Evolutionary conservation across 306 rosid species (phyloP), one percentile per base, ranked within the genome.

Genomic region (Comarum palustre): DNA sequence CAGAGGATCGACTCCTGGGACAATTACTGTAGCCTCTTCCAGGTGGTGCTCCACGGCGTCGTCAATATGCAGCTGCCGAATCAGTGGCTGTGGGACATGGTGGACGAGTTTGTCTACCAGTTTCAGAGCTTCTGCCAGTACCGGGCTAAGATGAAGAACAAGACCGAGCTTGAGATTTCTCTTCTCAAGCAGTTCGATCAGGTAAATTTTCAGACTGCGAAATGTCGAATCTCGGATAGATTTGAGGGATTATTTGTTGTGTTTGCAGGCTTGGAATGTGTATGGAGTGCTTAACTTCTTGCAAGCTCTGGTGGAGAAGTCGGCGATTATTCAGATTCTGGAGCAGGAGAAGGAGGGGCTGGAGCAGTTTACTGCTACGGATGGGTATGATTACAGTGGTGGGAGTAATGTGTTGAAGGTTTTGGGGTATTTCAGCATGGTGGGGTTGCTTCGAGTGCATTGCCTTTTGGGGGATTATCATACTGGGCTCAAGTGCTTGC

Each of bases 41-140:
- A 90, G 88, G 96, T 95, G 0, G 99, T 95, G 41, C 82, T 95
- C 46, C 97, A 91, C 50, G 99, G 97, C 25, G 96, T 94, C 6
- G 97, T 95, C 17, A 95, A 91, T 57, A 91, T 91, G 99, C 99
- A 91, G 81, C 85, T 95, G 5, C 97, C 99, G 15, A 95, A 95
- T 59, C 97, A 91, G 80, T 95, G 99, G 97, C 80, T 94, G 8
- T 94, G 99, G 99, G 99, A 95, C 32, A 95, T 95, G 99, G 99
- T 95, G 0, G 96, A 95, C 25, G 99, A 91, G 80, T 95, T 95
- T 52, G 99, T 91, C 10, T 91, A 95, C 83, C 97, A 95, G 92
- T 91, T 95, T 60, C 97, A 90, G 87, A 95, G 93, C 84, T 95
- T 95, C 65, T 95, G 99, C 39, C 99, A 95, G 82, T 95, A 87